Evolutionary conservation across 2,329 filamentous ascomycete species (phyloP).

Genomic region (Trichophyton schoenleinii): DNA sequence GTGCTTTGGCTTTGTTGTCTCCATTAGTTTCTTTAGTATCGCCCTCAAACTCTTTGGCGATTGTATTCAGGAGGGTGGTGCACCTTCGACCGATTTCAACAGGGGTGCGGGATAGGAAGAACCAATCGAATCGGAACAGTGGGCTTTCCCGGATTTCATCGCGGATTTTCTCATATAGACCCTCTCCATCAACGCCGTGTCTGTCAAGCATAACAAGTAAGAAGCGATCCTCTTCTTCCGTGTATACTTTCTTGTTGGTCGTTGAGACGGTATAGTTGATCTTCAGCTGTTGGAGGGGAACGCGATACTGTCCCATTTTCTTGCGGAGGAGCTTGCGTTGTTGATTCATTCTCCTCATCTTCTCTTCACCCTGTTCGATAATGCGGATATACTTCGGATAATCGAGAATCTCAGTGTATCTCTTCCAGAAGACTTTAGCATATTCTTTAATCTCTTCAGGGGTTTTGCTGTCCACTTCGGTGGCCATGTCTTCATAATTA

Average conservation of each 20-base stretch:
- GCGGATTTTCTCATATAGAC: slow-evolving; percentile 85
- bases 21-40: slow-evolving; percentile 42
- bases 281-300: slow-evolving; percentile 92
- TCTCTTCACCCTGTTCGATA: slow-evolving; percentile 87
- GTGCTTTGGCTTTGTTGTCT: slow-evolving; percentile 52
- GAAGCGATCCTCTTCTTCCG: slow-evolving; percentile 94
- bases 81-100: slow-evolving; percentile 86
- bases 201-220: slow-evolving; percentile 85
- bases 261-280: slow-evolving; percentile 98
- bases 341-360: slow-evolving; percentile 74
- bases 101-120: slow-evolving; percentile 89
- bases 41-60: slow-evolving; percentile 81
- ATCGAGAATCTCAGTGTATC: slow-evolving; percentile 80
- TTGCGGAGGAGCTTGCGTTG: slow-evolving; percentile 86
- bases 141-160: slow-evolving; percentile 92
- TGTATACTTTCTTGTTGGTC: slow-evolving; percentile 99
- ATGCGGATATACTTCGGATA: slow-evolving; percentile 78
- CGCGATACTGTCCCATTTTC: slow-evolving; percentile 95
- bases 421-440: slow-evolving; percentile 91
- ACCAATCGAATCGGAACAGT: slow-evolving; percentile 97
- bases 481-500: slow-evolving; percentile 72
- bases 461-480: slow-evolving; percentile 84
- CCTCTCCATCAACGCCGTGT: slow-evolving; percentile 81
- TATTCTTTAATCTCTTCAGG: slow-evolving; percentile 77
- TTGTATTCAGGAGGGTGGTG: slow-evolving; percentile 84